Evolutionary conservation across 805 yeast species (phyloP), one percentile per base, ranked within the genome.

Genomic region (Hagleromyces aurorensis): DNA sequence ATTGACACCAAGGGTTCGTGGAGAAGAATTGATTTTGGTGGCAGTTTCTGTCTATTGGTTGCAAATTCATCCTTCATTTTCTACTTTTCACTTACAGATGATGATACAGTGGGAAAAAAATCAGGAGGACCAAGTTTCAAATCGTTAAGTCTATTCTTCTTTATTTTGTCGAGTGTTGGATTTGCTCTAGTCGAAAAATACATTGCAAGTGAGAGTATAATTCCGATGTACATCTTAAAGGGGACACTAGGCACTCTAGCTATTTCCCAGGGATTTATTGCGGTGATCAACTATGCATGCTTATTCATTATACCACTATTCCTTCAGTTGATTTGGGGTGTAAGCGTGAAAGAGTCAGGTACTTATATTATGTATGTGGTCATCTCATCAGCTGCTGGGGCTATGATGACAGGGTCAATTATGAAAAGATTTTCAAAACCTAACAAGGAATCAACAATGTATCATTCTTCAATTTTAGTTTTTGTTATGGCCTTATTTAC

Each of bases 291-390:
- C 5, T 64, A 61, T 36, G 54, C 59, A 27, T 42, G 46, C 11
- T 50, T 58, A 15, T 66, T 62, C 39, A 35, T 57, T 3, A 41
- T 59, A 4, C 71, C 71, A 3, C 31, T 65, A 6, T 66, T 64
- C 36, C 44, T 64, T n/a, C 70, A 66, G 38, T 44, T 62, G n/a
- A 56, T 65, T 5, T 68, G 64, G 30, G 59, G 53, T 22, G 44
- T 62, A n/a, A 38, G 48, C 4, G 62, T 65, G 5, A 44, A 61
- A 7, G 52, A 49, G 13, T 49, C 65, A 13, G 70, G 71, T 7
- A 36, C 46, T 2, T 65, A 61, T 39, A 64, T 63, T 23, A 53
- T 63, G 29, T 61, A 58, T 40, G 60, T 59, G 17, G 70, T 66
- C 11, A 43, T 63, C 11, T 46, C 66, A 1, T 44, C 56, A 3